Evolutionary conservation across 768 basidiomycete species (phyloP).

Genomic region (Peribolospora baueri): DNA sequence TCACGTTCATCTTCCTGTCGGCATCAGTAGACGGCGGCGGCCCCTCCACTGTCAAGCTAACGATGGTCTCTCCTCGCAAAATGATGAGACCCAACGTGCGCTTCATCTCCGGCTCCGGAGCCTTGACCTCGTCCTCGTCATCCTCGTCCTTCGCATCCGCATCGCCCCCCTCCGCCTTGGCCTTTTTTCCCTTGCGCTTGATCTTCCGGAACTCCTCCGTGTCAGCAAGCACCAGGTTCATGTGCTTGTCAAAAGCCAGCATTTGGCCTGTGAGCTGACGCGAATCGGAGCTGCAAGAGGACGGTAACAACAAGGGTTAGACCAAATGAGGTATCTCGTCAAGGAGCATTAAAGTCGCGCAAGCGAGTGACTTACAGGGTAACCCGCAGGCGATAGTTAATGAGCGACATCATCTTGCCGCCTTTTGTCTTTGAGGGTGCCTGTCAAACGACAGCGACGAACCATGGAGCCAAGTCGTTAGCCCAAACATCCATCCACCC

Average conservation of each 20-base stretch:
- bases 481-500: too few species aligned
- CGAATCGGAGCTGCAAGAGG: slow-evolving; percentile 36
- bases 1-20: slow-evolving; percentile 57
- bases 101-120: slow-evolving; percentile 61
- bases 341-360: not conserved
- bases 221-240: slow-evolving; percentile 95
- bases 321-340: not conserved
- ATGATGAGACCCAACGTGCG: slow-evolving; percentile 90
- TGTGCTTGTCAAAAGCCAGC: slow-evolving; percentile 98
- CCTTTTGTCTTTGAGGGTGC: slow-evolving; percentile 30
- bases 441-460: too few species aligned
- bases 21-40: slow-evolving; percentile 78
- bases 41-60: slow-evolving; percentile 81
- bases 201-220: slow-evolving; percentile 94
- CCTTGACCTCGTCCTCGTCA: not conserved
- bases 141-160: slow-evolving; percentile 37
- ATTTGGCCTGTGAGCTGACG: slow-evolving; percentile 89
- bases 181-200: slow-evolving; percentile 48
- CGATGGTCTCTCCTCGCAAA: slow-evolving; percentile 82
- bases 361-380: slow-evolving; percentile 40
- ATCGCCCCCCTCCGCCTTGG: slow-evolving; percentile 29
- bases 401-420: slow-evolving; percentile 88
- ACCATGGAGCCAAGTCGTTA: too few species aligned
- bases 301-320: not conserved
- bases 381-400: slow-evolving; percentile 93